Base-by-base conservation (phyloP, 2,329 filamentous ascomycete genomes). In the Neofusicoccum ribis region DNA sequence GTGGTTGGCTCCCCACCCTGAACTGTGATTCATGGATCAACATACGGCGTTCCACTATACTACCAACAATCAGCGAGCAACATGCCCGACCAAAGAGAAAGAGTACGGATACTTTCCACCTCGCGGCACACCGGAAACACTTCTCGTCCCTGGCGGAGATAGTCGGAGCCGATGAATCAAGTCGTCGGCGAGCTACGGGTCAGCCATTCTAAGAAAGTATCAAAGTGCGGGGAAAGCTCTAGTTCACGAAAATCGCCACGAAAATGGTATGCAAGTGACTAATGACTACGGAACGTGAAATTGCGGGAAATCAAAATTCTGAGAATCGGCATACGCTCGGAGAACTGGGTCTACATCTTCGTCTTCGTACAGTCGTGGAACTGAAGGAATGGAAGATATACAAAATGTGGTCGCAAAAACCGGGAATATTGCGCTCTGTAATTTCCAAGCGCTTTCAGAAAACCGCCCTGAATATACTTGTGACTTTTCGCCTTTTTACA, bases 401-500 rank as follows among this genome's bases (percentile, higher is more conserved):
- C 56, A 49, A 34, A n/a, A 46, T 2, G 1, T 47, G 41, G 5
- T 47, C n/a, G 31, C 14, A 60, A 14, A 47, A 60, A 36, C 15
- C 1, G 20, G 23, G 12, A 47, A 37, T 5, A 59, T 15, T 27
- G 39, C 5, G n/a, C 8, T 37, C 31, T 60, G n/a, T 7, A 36
- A n/a, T n/a, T 11, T 44, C 43, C 11, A 14, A 14, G 5, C 31
- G 20, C 11, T 4, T 60, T 12, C 44, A 34, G 39, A 44, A 46
- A 23, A 15, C 17, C 27, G n/a, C n/a, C 12, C 14, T 11, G 23
- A 52, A 11, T 5, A 47, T 34, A 36, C 23, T 15, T 17, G 17
- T 14, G 8, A 5, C 7, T 43, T 14, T 7, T 31, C 27, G 27
- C 14, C 44, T 47, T 44, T 59, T 65, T 81, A 86, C 69, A 86